Conservation (phyloP, 306 rosid genomes). For the Spatholobus suberectus region DNA sequence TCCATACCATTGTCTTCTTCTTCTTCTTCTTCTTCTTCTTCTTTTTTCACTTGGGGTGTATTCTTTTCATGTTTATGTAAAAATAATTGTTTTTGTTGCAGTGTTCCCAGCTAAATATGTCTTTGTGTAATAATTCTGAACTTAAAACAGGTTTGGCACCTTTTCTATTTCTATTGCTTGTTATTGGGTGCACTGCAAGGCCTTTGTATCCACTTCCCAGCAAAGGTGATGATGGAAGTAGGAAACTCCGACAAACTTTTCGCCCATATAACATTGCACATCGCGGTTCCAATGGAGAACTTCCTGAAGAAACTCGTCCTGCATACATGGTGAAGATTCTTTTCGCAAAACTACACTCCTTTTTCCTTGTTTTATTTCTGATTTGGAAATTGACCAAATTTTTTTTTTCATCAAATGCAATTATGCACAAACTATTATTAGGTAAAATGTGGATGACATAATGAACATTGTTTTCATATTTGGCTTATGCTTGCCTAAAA, state of each 20-base stretch:
- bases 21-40: too few species aligned
- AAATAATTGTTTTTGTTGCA: background rate
- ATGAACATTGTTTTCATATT: conserved; percentile 4
- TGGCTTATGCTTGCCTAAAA: conserved; percentile 35
- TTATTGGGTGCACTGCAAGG: conserved; percentile 69
- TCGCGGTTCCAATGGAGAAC: conserved; percentile 93
- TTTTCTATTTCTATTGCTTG: conserved; percentile 52
- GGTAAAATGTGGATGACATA: background rate
- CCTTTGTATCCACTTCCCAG: conserved; percentile 76
- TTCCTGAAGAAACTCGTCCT: conserved; percentile 88
- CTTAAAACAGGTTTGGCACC: conserved; percentile 57
- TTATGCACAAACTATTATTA: conserved; percentile 4
- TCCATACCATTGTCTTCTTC: background rate
- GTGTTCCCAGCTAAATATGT: too few species aligned
- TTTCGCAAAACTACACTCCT: conserved; percentile 8
- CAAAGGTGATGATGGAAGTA: conserved; percentile 37
- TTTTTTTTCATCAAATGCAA: conserved; percentile 9
- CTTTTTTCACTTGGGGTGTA: background rate
- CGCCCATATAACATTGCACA: conserved; percentile 88
- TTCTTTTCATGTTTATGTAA: conserved; percentile 16
- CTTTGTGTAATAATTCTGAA: background rate
- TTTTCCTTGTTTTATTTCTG: conserved; percentile 9
- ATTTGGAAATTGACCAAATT: background rate
- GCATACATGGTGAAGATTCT: conserved; percentile 68
- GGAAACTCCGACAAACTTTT: conserved; percentile 70